Base-by-base conservation (phyloP, 371 early-diverging fungal species). In the Mucor plumbeus region DNA sequence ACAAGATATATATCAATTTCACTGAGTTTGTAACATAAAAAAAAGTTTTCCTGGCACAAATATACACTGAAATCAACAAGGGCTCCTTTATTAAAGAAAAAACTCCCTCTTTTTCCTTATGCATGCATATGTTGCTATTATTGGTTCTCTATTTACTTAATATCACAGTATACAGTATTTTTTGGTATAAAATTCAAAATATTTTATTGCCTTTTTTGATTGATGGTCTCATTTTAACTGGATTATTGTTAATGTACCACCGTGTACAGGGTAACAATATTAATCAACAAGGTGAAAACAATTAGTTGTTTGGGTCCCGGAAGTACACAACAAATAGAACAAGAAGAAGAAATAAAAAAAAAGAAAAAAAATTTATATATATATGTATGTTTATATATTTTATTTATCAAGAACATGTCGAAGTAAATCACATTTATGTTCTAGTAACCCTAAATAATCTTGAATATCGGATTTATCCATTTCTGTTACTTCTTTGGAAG, bases 401-500 rank as follows among this genome's bases (percentile, higher is more conserved):
- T 62, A 35, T 48, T 60, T 35, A 44, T 61, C 60, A 43, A 60
- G 60, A n/a, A 60, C 58, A 64, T 57, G 40, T 7, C 64, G 44
- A 31, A 65, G 31, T 34, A 50, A 47, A 38, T 65, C 39, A 19
- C 40, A 73, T 44, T 69, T 76, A 15, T 53, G 31, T 21, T 65
- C 60, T 26, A 65, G 41, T 10, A 50, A 21, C 8, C 53, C 62
- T 35, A 85, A 65, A 66, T 84, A 84, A n/a, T 81, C 80, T 73
- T 82, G 76, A 76, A 86, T 82, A 68, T 84, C 83, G 58, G 75
- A 74, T 10, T 71, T 75, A 63, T 84, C 80, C 84, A 86, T 83
- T 59, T 81, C 31, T 21, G 79, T n/a, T 72, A 65, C 58, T 82
- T 72, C 41, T 81, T 65, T 34, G 80, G n/a, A 50, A 34, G 56